Base-by-base conservation (phyloP, 2,329 filamentous ascomycete genomes). In the Ophiobolus disseminans region DNA sequence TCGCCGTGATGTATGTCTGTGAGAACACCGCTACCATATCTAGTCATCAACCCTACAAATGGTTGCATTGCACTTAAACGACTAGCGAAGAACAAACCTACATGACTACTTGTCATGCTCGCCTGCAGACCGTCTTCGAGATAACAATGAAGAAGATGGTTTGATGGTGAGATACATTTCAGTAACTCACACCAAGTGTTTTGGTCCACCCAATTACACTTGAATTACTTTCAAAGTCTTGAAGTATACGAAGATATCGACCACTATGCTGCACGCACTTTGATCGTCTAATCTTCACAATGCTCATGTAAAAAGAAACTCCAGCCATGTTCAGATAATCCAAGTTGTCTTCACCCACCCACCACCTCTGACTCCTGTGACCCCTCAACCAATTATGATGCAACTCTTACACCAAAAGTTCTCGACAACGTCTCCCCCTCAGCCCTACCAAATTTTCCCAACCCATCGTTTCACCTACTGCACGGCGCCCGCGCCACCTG, bases 151-250 rank as follows among this genome's bases (percentile, higher is more conserved):
- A 76, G 80, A 75, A 81, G 81, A 80, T 81, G 85, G 87, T 92
- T 92, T 93, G 88, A 92, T 87, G 87, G 86, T 84, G 86, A 91
- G 88, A 80, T 55, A 92, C 87, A 93, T 82, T n/a, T n/a, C n/a
- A 28, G 26, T 19, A 23, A 25, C 9, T 10, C 16, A 20, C 6
- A 23, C 17, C 4, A 23, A 38, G 11, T 8, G 14, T 11, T 35
- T 35, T 17, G 14, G n/a, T n/a, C n/a, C n/a, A n/a, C n/a, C n/a
- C n/a, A n/a, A n/a, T n/a, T n/a, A n/a, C n/a, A n/a, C n/a, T n/a
- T n/a, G n/a, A 26, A 26, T 26, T 26, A 11, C 23, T 26, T 26
- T 26, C 7, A 26, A 26, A n/a, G n/a, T n/a, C n/a, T n/a, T n/a
- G n/a, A n/a, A n/a, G n/a, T n/a, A n/a, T n/a, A n/a, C n/a, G n/a